Percentiles rank a stretch among this genome's conserved stretches.
Conservation (phyloP, 768 basidiomycete species). For the Cystofilobasidium capitatum region DNA sequence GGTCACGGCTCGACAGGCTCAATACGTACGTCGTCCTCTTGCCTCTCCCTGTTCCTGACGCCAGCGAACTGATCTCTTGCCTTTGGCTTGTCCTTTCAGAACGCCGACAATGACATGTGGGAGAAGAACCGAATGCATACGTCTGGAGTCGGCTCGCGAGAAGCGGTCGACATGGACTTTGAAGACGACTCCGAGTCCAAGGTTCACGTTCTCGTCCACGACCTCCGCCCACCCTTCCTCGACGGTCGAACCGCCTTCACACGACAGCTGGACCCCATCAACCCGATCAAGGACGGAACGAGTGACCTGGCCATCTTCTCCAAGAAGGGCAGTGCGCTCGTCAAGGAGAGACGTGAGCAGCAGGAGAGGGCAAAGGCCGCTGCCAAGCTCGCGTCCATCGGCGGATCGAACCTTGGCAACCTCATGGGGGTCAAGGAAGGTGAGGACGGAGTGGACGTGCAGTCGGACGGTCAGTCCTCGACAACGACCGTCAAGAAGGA, state of each 20-base stretch:
- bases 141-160: conserved; percentile 84
- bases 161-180: conserved; percentile 80
- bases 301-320: conserved; percentile 93
- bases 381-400: conserved; percentile 82
- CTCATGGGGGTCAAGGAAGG: conserved; percentile 96
- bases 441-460: conserved; percentile 68
- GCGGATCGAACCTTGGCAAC: conserved; percentile 90
- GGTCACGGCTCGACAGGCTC: conserved; percentile 87
- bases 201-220: conserved; percentile 94
- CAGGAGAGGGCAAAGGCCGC: conserved; percentile 89
- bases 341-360: conserved; percentile 92
- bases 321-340: conserved; percentile 89
- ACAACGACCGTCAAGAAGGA: background rate
- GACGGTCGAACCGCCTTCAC: conserved; percentile 94
- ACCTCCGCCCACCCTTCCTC: conserved; percentile 93
- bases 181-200: conserved; percentile 83
- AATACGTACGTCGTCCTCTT: conserved; percentile 58
- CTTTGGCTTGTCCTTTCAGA: conserved; percentile 46
- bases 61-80: background rate
- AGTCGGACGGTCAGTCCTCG: conserved; percentile 45
- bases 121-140: conserved; percentile 96
- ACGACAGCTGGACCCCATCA: conserved; percentile 91
- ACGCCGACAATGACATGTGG: conserved; percentile 97
- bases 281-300: conserved; percentile 84
- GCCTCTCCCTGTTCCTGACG: background rate